Base-by-base conservation (phyloP, 2,329 filamentous ascomycete species). In the Dactylellina cionopaga region DNA sequence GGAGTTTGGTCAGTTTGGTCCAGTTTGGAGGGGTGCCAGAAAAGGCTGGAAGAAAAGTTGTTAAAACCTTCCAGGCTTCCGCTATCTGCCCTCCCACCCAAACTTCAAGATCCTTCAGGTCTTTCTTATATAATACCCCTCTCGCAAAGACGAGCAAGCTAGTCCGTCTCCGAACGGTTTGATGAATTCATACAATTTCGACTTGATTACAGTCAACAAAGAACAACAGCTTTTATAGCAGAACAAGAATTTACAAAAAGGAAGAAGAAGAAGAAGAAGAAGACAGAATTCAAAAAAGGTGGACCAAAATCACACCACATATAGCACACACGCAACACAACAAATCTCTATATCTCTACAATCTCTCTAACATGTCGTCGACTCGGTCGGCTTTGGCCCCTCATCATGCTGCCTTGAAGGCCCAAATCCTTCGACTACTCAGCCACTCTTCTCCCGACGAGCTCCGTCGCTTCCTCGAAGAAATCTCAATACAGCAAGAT, bases 361-460 rank as follows among this genome's bases (percentile, higher is more conserved):
- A n/a, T n/a, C n/a, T n/a, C n/a, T n/a, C n/a, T 33, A 46, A 59
- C 22, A 71, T 72, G 68, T 43, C 68, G 22, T 72, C 60, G 24
- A 33, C 51, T 25, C 68, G 68, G 59, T 72, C 68, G 68, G 68
- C 68, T 44, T 55, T 72, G 17, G 68, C 68, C 29, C 68, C 68
- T 51, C 68, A 72, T 33, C 68, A 72, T 54, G 68, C 68, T n/a
- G 68, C 68, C 68, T 59, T 72, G 17, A 72, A 72, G 37, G 59
- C 51, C 52, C 68, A 72, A 54, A 72, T 72, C 46, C 68, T 64
- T 54, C 68, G 68, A 47, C 68, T 72, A 5, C 68, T 72, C 24
- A 59, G 52, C 17, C 68, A 64, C 52, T 59, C 59, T 7, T 72
- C 68, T 37, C 68, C 68, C 3, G 68, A 72, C 39, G 68, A 72